phyloP scores from a whole-genome alignment of 1,284 basidiomycete genomes.

The Thecaphora frezii region DNA sequence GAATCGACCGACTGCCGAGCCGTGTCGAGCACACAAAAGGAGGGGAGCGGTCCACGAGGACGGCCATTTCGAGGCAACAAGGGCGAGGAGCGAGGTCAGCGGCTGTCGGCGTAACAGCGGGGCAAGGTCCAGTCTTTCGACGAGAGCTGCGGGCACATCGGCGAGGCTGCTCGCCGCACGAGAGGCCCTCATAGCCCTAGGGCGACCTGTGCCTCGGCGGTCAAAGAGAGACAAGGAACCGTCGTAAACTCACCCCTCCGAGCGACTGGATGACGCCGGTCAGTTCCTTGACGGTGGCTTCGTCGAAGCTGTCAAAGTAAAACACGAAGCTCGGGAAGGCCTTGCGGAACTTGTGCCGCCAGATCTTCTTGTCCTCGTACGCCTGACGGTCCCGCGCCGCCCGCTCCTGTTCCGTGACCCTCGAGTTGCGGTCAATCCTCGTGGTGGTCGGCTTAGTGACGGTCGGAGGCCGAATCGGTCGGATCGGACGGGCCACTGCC shows the following conservation, averaged over 20 bases:
- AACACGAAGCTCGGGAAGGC: constrained; percentile 55
- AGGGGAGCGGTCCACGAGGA: too few relatives aligned
- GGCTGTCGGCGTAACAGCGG: too few relatives aligned
- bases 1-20: constrained; percentile 36
- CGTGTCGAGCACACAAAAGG: neutral
- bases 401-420: constrained; percentile 42
- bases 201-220: too few relatives aligned
- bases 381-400: constrained; percentile 34
- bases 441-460: constrained; percentile 32
- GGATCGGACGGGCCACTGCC: neutral
- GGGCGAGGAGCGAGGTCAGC: too few relatives aligned
- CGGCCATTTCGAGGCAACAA: neutral
- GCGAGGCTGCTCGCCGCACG: too few relatives aligned
- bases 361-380: constrained; percentile 34
- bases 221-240: neutral
- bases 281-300: constrained; percentile 20
- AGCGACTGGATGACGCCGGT: constrained; percentile 39
- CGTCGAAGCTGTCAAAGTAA: constrained; percentile 53
- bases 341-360: constrained; percentile 41
- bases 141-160: too few relatives aligned
- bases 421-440: constrained; percentile 38
- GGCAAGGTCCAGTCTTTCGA: too few relatives aligned
- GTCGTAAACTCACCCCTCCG: constrained; percentile 31
- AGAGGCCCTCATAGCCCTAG: too few relatives aligned
- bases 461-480: constrained; percentile 1